Conservation (phyloP, 805 yeast species). For the Suhomyces tanzawaensis region DNA sequence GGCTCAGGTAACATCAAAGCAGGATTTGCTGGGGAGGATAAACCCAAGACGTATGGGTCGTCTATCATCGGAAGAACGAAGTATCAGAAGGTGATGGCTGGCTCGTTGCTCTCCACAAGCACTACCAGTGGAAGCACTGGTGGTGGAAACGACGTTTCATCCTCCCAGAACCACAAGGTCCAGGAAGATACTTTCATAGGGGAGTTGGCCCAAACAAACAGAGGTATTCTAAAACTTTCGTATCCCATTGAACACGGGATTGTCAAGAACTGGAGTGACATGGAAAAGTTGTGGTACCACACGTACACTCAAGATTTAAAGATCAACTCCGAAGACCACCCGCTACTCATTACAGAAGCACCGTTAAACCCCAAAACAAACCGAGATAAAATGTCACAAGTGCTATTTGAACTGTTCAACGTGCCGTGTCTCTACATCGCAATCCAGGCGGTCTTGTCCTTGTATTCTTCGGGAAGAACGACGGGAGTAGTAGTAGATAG, state of each 20-base stretch:
- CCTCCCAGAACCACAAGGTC: constrained; percentile 21
- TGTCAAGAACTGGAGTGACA: constrained; percentile 78
- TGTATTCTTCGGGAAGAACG: constrained; percentile 87
- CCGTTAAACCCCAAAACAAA: constrained; percentile 72
- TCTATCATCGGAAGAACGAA: constrained; percentile 78
- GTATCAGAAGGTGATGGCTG: constrained; percentile 78
- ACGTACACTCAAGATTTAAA: constrained; percentile 58
- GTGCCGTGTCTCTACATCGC: constrained; percentile 74
- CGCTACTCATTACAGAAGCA: constrained; percentile 83
- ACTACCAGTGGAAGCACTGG: constrained; percentile 8
- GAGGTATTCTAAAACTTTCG: constrained; percentile 70
- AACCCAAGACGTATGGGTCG: constrained; percentile 65
- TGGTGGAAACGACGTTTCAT: background rate
- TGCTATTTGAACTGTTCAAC: constrained; percentile 69
- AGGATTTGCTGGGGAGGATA: constrained; percentile 91
- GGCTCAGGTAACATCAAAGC: constrained; percentile 86
- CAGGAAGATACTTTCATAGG: constrained; percentile 68
- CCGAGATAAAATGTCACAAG: constrained; percentile 59
- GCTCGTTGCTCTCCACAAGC: constrained; percentile 19
- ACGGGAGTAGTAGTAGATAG: constrained; percentile 86
- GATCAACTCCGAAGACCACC: constrained; percentile 74
- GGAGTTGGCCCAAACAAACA: constrained; percentile 62
- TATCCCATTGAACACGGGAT: constrained; percentile 82
- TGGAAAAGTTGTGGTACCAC: constrained; percentile 79
- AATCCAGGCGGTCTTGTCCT: constrained; percentile 74